A percentile compares a stretch with the other conserved stretches of the same genome.
Evolutionary conservation across 179 eudicot species (phyloP).

Genomic region (Silene noctiflora): DNA sequence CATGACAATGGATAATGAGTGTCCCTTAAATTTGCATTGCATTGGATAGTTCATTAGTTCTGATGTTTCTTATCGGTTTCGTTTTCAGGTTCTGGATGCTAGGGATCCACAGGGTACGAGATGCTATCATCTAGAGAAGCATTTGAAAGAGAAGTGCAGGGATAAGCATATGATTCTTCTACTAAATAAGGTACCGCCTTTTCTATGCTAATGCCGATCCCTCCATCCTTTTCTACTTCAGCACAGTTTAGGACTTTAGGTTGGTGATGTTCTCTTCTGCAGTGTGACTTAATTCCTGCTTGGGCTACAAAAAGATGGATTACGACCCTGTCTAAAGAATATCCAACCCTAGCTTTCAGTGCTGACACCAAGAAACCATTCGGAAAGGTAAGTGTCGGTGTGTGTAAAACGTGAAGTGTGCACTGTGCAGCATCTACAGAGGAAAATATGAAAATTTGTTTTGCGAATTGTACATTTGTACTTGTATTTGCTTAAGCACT

Average conservation of each 20-base stretch:
- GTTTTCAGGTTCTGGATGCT: slow-evolving; percentile 83
- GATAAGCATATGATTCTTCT: slow-evolving; percentile 86
- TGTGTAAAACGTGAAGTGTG: background rate
- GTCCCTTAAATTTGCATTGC: background rate
- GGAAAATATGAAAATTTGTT: too few species aligned
- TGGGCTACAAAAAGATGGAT: slow-evolving; percentile 99
- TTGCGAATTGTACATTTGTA: too few species aligned
- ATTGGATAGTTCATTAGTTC: background rate
- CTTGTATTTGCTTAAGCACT: too few species aligned
- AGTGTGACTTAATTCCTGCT: slow-evolving; percentile 90
- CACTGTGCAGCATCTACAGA: too few species aligned
- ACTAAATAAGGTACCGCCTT: slow-evolving; percentile 65
- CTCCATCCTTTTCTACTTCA: background rate
- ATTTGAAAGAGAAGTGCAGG: slow-evolving; percentile 77
- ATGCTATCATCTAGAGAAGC: slow-evolving; percentile 88
- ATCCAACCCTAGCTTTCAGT: slow-evolving; percentile 88
- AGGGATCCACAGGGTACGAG: slow-evolving; percentile 98
- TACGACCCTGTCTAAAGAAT: slow-evolving; percentile 71
- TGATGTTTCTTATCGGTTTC: background rate
- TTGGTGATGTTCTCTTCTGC: slow-evolving; percentile 25
- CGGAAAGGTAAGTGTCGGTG: slow-evolving; percentile 63
- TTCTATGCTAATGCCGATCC: background rate
- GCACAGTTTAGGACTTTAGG: background rate
- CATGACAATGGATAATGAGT: too few species aligned
- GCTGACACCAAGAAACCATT: slow-evolving; percentile 89